These are phyloP conservation scores for Penicillium dipodomyicola DNA, from an alignment of 495 filamentous ascomycete species.

Conservation along the genomic window DNA sequence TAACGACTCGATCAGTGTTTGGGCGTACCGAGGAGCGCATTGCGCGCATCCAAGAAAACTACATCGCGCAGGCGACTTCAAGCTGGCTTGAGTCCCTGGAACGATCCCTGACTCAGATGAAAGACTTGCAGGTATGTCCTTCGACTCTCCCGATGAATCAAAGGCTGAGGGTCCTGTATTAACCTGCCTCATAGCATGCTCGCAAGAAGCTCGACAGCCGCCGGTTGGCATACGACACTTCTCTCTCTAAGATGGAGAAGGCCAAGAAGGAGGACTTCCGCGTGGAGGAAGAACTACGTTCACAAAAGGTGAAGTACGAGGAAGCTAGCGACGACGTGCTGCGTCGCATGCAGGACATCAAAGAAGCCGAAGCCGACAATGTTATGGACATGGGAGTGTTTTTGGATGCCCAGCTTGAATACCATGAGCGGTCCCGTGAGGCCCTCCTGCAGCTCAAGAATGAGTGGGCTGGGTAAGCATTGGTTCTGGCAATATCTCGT, in stretches of 20 bases:
- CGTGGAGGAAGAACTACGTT: constrained; percentile 87
- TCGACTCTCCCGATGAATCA: background rate
- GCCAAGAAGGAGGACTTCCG: constrained; percentile 90
- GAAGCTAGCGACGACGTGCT: constrained; percentile 92
- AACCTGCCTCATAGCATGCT: constrained; percentile 35
- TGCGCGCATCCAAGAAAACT: constrained; percentile 81
- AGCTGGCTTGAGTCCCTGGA: constrained; percentile 93
- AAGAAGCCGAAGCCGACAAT: constrained; percentile 83
- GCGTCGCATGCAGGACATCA: constrained; percentile 94
- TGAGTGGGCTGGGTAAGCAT: constrained; percentile 64
- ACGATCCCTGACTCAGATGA: constrained; percentile 89
- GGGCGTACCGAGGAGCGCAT: constrained; percentile 86
- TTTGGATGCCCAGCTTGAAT: constrained; percentile 85
- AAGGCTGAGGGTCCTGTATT: background rate
- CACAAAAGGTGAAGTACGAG: constrained; percentile 93
- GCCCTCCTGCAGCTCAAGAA: constrained; percentile 63
- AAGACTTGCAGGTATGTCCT: constrained; percentile 81
- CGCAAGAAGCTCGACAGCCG: constrained; percentile 94
- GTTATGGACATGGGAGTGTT: constrained; percentile 77
- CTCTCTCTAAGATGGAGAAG: constrained; percentile 88
- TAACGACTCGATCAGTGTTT: constrained; percentile 52
- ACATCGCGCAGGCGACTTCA: constrained; percentile 74
- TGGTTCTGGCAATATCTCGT: background rate
- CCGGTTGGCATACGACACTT: constrained; percentile 88
- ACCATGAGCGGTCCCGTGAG: constrained; percentile 87